These are phyloP conservation scores for Nigrospora osmanthi DNA, from an alignment of 2,329 filamentous ascomycete species.

Conservation along the genomic window DNA sequence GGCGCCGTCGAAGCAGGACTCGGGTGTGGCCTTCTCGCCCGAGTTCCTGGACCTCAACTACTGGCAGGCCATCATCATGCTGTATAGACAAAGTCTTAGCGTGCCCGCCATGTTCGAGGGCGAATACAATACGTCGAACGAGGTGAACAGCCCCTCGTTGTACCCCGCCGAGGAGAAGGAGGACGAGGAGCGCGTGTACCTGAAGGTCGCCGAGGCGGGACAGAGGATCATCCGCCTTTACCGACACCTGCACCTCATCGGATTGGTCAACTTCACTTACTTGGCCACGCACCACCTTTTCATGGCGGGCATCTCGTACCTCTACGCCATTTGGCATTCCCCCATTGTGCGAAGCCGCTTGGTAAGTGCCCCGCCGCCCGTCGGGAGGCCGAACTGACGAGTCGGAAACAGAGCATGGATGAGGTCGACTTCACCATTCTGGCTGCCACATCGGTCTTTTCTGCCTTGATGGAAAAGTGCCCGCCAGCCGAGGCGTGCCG, in stretches of 20 bases:
- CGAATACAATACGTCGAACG: slow-evolving; percentile 61
- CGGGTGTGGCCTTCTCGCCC: slow-evolving; percentile 80
- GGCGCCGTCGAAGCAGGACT: slow-evolving; percentile 69
- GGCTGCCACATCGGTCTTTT: slow-evolving; percentile 85
- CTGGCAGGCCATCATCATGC: slow-evolving; percentile 94
- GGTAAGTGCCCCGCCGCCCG: slow-evolving; percentile 45
- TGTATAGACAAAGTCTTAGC: slow-evolving; percentile 84
- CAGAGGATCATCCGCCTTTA: slow-evolving; percentile 90
- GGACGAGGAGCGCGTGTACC: slow-evolving; percentile 85
- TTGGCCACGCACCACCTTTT: slow-evolving; percentile 93
- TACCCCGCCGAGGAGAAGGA: slow-evolving; percentile 60
- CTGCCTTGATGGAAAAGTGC: slow-evolving; percentile 88
- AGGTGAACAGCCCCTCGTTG: slow-evolving; percentile 55
- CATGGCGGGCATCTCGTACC: slow-evolving; percentile 92
- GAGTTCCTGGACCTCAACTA: slow-evolving; percentile 94
- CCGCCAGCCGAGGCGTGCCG: slow-evolving; percentile 90
- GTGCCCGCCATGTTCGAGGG: slow-evolving; percentile 79
- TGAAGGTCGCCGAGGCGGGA: slow-evolving; percentile 91
- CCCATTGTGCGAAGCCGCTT: slow-evolving; percentile 77
- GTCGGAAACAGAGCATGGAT: slow-evolving; percentile 59
- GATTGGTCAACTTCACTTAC: slow-evolving; percentile 93
- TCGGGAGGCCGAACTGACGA: neutral
- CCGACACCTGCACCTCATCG: slow-evolving; percentile 76
- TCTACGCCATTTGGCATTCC: slow-evolving; percentile 97
- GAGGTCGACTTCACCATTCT: slow-evolving; percentile 97